Evolutionary conservation across 1,284 basidiomycete species (phyloP), one percentile per base, ranked within the genome.

Genomic region (Trichosporon sp.): DNA sequence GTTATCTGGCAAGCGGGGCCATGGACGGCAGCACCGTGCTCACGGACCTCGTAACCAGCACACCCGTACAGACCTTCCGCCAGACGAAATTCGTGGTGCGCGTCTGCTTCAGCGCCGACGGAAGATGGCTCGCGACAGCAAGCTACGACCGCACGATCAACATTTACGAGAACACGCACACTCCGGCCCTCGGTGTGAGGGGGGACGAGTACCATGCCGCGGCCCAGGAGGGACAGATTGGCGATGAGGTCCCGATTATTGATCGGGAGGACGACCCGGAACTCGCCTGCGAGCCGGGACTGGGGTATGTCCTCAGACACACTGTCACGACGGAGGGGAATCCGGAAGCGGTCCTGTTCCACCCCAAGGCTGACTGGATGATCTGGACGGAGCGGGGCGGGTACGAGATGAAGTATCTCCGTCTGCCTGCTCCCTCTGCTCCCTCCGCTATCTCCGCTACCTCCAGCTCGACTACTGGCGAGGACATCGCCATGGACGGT

Each of bases 11-110:
- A 46, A 81, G 80, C 0, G 82, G 80, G 0, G 78, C 78, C 0
- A 85, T 85, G 84, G 84, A 85, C 70, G 83, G 82, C 14, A 78
- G 78, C 3, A 78, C 81, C 11, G 69, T 77, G 2, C 68, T 84
- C 14, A 78, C 76, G 4, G 84, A 85, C 69, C 68, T 84, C 7
- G 76, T 84, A 70, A 81, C 81, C 2, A 63, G 65, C 12, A 37
- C 74, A 21, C 66, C 77, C 0, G 61, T 84, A 3, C 84, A 85
- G 68, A 79, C 79, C 0, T 83, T 84, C 72, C 56, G 48, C 4
- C 78, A 80, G 5, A 68, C 69, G 40, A 84, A 84, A 69, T 84
- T 83, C 68, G 83, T 84, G 48, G 80, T 84, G 10, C 77, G 81
- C 40, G 78, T 80, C 2, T 76, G 76, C 4, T 84, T 84, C 70